Base-by-base conservation (phyloP, 768 basidiomycete species). In the Mycena epipterygia region DNA sequence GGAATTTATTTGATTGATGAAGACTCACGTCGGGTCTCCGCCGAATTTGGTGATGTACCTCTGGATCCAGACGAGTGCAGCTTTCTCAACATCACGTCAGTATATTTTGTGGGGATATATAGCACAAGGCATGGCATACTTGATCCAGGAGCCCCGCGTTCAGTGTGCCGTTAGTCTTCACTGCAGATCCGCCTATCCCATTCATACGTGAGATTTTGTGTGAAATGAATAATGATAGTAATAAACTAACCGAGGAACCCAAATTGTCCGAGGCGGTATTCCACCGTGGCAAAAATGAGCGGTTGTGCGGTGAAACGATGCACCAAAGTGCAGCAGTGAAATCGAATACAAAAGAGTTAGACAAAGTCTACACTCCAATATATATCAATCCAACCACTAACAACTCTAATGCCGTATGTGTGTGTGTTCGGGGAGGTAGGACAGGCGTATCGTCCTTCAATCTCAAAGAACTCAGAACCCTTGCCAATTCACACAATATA, bases 191-290 rank as follows among this genome's bases (percentile, higher is more conserved):
- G 25, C 79, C 84, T 84, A 33, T 14, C 1, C 13, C 5, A 29
- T 4, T 17, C 17, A 19, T n/a, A 25, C 52, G 39, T 58, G 30
- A 29, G 17, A 42, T 52, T 55, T 29, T 25, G 21, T 11, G 9
- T 1, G 3, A 49, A 3, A 49, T 9, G 1, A 7, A 9, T 1
- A 25, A 52, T 6, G 23, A n/a, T n/a, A n/a, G n/a, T n/a, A 39
- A 16, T 39, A 39, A 32, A 60, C 78, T 62, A 64, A 80, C 84
- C 82, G 9, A 84, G 78, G 72, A 84, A 84, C 2, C 84, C 84
- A 58, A 84, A 83, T 60, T 82, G 81, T 11, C 84, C 83, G 2
- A 85, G 68, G 3, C 84, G 80, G 71, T 85, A 85, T 67, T 82
- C 81, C 52, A 86, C 83, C 1, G 85, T 81, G 0, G 81, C 83